Conservation (phyloP, 192 early-diverging fungal species). For the Gorgonomyces haynaldii region DNA sequence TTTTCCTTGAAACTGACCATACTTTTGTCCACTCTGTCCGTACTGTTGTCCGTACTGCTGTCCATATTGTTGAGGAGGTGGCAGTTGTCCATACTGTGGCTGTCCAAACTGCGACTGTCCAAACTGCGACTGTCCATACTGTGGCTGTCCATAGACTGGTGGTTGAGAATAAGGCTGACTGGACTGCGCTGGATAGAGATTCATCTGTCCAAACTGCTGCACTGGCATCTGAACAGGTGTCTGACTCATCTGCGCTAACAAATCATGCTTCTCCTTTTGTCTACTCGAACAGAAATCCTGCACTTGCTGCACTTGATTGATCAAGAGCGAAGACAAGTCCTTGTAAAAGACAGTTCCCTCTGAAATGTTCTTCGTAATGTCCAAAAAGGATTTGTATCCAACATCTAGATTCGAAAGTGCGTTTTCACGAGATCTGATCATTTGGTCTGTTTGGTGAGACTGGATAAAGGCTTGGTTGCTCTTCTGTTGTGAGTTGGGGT, state of each 20-base stretch:
- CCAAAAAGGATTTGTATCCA: slow-evolving; percentile 61
- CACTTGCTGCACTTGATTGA: no score
- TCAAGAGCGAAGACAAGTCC: no score
- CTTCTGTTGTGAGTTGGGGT: slow-evolving; percentile 1
- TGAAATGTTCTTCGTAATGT: slow-evolving; percentile 59
- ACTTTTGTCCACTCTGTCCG: slow-evolving; percentile 1
- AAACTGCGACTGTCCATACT: no score
- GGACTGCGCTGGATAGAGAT: no score
- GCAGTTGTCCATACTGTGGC: not conserved
- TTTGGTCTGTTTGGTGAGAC: slow-evolving; percentile 41
- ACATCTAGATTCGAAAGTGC: slow-evolving; percentile 65
- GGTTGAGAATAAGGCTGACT: no score
- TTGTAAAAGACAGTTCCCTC: no score
- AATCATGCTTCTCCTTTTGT: no score
- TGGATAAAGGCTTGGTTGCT: slow-evolving; percentile 53
- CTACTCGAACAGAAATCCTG: no score
- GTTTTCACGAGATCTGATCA: slow-evolving; percentile 58
- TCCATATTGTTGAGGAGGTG: not conserved
- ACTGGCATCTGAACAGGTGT: no score
- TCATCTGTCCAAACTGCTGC: no score
- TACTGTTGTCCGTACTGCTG: not conserved
- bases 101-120: slow-evolving; percentile 2
- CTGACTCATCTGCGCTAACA: no score
- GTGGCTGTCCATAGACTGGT: no score
- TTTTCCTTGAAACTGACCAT: not conserved